phyloP scores from a whole-genome alignment of 371 early-diverging fungal genomes.

The Apophysomyces ossiformis region DNA sequence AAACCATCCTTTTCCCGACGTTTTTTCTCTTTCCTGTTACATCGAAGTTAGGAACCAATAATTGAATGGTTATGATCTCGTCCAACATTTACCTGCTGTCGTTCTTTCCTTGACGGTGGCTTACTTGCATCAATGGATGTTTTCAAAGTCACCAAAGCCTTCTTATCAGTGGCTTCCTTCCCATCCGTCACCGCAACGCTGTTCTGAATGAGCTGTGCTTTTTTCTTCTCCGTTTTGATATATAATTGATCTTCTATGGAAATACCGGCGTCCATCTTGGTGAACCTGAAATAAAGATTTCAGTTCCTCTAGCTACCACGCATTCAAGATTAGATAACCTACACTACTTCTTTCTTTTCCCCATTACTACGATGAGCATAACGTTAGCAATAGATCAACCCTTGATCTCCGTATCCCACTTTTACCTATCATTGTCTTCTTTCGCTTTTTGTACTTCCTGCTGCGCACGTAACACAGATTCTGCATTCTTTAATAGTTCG shows the following conservation, averaged over 20 bases:
- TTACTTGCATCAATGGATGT: constrained; percentile 28
- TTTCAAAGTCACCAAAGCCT: constrained; percentile 26
- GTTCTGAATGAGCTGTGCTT: constrained; percentile 24
- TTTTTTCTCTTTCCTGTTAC: constrained; percentile 61
- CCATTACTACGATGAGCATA: background rate
- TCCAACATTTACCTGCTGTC: constrained; percentile 39
- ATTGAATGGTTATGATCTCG: background rate
- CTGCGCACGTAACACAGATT: constrained; percentile 43
- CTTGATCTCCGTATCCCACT: background rate
- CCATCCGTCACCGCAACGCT: constrained; percentile 27
- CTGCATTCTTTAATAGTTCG: constrained; percentile 51
- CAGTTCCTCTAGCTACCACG: background rate
- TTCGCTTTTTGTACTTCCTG: constrained; percentile 23
- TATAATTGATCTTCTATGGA: constrained; percentile 36
- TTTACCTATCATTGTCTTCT: constrained; percentile 25
- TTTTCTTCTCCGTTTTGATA: constrained; percentile 22
- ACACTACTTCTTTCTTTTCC: background rate
- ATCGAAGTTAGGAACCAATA: background rate
- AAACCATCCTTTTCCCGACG: constrained; percentile 88
- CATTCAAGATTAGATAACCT: background rate
- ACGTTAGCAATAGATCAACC: no score
- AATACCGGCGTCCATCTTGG: constrained; percentile 47
- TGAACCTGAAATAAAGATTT: constrained; percentile 19
- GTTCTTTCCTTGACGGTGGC: constrained; percentile 30
- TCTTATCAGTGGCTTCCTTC: constrained; percentile 16